A percentile compares a stretch with the other conserved stretches of the same genome.
phyloP scores from a whole-genome alignment of 306 rosid species.

The Casuarina equisetifolia region DNA sequence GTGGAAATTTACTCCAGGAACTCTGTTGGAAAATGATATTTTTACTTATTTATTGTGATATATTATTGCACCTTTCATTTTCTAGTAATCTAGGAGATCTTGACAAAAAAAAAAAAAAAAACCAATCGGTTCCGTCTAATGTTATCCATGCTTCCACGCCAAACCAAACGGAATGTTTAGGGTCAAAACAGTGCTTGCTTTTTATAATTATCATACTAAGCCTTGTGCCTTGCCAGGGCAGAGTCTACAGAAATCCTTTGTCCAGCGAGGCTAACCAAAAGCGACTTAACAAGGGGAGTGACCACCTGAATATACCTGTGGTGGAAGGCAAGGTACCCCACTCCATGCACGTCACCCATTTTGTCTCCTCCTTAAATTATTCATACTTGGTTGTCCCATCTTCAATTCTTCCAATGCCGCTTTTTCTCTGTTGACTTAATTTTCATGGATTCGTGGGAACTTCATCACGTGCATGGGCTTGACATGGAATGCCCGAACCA shows the following conservation, averaged over 20 bases:
- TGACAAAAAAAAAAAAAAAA: not conserved
- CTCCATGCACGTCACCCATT: slow-evolving; percentile 19
- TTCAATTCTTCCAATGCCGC: slow-evolving; percentile 11
- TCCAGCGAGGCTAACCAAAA: not conserved
- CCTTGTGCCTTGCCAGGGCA: too few species aligned
- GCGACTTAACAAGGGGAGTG: not conserved
- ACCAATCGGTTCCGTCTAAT: not conserved
- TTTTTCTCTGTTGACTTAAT: slow-evolving; percentile 47
- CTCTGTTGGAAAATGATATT: not conserved
- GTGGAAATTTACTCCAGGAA: not conserved
- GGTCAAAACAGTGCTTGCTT: not conserved
- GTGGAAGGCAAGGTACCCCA: not conserved
- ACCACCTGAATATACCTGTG: not conserved
- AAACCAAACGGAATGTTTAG: not conserved
- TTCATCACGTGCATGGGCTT: slow-evolving; percentile 72
- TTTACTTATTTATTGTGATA: not conserved
- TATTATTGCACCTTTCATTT: not conserved
- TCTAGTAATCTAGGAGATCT: not conserved
- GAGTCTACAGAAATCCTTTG: too few species aligned
- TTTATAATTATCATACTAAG: too few species aligned
- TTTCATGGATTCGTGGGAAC: slow-evolving; percentile 19
- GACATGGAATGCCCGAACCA: slow-evolving; percentile 48
- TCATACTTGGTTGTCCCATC: slow-evolving; percentile 8
- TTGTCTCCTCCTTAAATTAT: slow-evolving; percentile 6
- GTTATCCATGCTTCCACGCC: not conserved